Percentiles rank a stretch among this genome's conserved stretches.
These are phyloP conservation scores for Phytopythium mirpurense DNA, from an alignment of 352 stramenopile species.

Conservation along the genomic window DNA sequence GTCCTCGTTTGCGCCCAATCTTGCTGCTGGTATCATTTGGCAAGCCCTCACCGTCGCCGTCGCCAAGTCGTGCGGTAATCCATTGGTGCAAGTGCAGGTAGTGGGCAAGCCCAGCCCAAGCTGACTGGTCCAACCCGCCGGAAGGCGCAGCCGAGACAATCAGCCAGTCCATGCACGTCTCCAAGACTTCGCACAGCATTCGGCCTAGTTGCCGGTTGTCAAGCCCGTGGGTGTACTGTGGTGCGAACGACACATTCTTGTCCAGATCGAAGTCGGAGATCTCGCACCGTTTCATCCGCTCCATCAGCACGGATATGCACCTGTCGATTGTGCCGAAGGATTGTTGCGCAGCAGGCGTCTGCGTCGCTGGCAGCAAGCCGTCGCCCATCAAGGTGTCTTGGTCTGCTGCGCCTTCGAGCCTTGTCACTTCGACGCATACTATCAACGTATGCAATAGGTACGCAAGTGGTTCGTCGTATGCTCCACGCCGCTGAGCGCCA, in stretches of 20 bases:
- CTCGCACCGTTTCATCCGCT: constrained; percentile 42
- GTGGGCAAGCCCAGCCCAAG: constrained; percentile 18
- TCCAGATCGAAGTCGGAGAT: constrained; percentile 45
- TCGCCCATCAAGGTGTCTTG: constrained; percentile 28
- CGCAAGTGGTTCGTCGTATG: constrained; percentile 39
- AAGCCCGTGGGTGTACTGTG: constrained; percentile 17
- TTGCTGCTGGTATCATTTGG: neutral
- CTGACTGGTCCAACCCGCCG: constrained; percentile 9
- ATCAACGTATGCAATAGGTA: constrained; percentile 35
- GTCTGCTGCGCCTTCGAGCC: constrained; percentile 7
- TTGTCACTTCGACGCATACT: constrained; percentile 22
- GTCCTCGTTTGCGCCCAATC: constrained; percentile 11
- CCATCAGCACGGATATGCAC: constrained; percentile 30
- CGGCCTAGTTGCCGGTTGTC: constrained; percentile 25
- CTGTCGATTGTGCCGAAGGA: constrained; percentile 17
- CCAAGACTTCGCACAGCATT: constrained; percentile 22
- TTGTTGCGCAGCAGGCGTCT: constrained; percentile 18
- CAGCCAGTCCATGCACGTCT: constrained; percentile 43
- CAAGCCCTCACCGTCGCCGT: constrained; percentile 9
- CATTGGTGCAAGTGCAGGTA: constrained; percentile 33
- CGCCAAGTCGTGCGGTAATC: constrained; percentile 13
- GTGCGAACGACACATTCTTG: constrained; percentile 30
- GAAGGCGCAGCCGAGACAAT: constrained; percentile 6
- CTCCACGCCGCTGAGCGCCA: constrained; percentile 16
- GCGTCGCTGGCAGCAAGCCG: constrained; percentile 30